These are phyloP conservation scores for Beauveria pseudobassiana DNA, from an alignment of 2,329 filamentous ascomycete species.

Conservation along the genomic window DNA sequence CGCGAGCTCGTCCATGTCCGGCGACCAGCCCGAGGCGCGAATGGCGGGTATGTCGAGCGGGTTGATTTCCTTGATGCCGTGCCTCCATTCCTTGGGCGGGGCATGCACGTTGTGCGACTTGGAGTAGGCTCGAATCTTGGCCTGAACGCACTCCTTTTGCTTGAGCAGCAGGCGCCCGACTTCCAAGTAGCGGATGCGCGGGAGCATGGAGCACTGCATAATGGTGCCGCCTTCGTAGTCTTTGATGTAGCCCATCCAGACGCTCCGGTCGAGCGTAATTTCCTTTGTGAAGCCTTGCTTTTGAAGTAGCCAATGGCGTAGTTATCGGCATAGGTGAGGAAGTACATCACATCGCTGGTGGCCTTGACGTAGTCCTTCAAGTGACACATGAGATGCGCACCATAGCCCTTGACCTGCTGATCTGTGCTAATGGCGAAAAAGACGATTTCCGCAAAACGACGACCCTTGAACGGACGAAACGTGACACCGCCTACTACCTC, in stretches of 20 bases:
- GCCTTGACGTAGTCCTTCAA: conserved; percentile 98
- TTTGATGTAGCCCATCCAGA: conserved; percentile 99
- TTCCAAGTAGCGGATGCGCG: conserved; percentile 89
- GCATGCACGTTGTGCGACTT: conserved; percentile 81
- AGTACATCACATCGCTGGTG: conserved; percentile 95
- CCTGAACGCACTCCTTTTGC: conserved; percentile 90
- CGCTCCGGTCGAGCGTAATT: conserved; percentile 79
- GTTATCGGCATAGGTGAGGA: conserved; percentile 96
- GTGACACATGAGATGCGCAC: conserved; percentile 95
- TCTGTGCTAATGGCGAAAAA: conserved; percentile 97
- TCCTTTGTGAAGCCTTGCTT: conserved; percentile 99
- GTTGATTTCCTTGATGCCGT: conserved; percentile 67
- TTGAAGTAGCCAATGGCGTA: conserved; percentile 99
- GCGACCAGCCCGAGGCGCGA: conserved; percentile 86
- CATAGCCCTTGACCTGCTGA: conserved; percentile 97
- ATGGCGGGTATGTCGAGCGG: conserved; percentile 83
- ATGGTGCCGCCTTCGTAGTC: conserved; percentile 98
- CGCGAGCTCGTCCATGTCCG: conserved; percentile 94
- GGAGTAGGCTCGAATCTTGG: conserved; percentile 88
- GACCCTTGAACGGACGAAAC: conserved; percentile 86
- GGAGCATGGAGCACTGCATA: conserved; percentile 98
- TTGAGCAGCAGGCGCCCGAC: conserved; percentile 89
- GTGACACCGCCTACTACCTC: conserved; percentile 97
- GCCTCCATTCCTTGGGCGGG: conserved; percentile 81
- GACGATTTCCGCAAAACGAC: conserved; percentile 94